phyloP scores from a whole-genome alignment of 1,139 yeast genomes.

The Kazachstania sp. region DNA sequence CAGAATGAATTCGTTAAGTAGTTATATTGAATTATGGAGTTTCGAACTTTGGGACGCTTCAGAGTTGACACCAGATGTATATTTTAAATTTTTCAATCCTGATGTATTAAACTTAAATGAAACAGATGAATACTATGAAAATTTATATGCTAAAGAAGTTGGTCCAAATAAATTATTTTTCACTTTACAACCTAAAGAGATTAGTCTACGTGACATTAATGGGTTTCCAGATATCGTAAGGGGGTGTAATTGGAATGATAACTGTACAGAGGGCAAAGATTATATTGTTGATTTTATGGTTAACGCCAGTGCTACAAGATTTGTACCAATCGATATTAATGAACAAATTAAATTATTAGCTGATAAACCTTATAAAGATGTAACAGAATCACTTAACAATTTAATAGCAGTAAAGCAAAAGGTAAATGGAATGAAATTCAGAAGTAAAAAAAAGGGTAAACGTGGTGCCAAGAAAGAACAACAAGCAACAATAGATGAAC shows the following conservation, averaged over 20 bases:
- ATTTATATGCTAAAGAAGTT: constrained; percentile 7
- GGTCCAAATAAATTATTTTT: constrained; percentile 13
- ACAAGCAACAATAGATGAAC: not conserved
- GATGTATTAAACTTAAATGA: constrained; percentile 4
- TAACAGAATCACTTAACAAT: constrained; percentile 18
- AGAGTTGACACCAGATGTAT: constrained; percentile 18
- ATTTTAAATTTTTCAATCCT: constrained; percentile 12
- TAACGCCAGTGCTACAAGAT: constrained; percentile 14
- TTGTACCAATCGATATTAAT: constrained; percentile 16
- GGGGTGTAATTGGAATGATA: constrained; percentile 6
- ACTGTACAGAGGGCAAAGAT: constrained; percentile 5
- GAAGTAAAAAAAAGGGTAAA: not conserved
- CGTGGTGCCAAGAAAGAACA: not conserved
- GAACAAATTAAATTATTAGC: constrained; percentile 6
- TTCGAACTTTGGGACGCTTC: constrained; percentile 24
- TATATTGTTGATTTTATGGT: constrained; percentile 17
- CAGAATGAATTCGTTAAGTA: constrained; percentile 24
- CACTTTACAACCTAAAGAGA: constrained; percentile 11
- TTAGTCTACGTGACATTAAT: constrained; percentile 9
- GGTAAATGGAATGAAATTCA: not conserved
- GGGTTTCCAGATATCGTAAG: constrained; percentile 7
- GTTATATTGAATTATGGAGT: constrained; percentile 27
- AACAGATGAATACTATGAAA: constrained; percentile 4
- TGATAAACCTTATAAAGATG: constrained; percentile 17
- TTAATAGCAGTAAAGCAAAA: constrained; percentile 9